Evolutionary conservation across 2,329 filamentous ascomycete genomes (phyloP).

Genomic region (Pyrenophora seminiperda): DNA sequence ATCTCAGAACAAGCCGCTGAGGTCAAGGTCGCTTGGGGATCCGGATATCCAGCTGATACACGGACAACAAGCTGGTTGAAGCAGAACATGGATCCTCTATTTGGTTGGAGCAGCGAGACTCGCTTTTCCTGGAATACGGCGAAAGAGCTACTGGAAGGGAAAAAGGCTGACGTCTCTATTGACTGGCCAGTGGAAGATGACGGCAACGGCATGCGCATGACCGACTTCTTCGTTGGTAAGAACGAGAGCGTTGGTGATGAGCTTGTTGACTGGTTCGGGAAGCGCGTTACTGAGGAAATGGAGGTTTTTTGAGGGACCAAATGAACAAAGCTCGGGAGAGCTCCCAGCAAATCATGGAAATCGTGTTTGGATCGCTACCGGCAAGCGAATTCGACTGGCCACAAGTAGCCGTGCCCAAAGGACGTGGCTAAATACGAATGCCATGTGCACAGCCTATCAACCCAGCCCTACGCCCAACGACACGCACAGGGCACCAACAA

Average conservation of each 20-base stretch:
- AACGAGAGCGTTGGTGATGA: conserved; percentile 64
- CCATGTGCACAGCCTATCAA: conserved; percentile 12
- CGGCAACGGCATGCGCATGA: conserved; percentile 68
- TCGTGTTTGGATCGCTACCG: background rate
- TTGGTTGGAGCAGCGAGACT: conserved; percentile 93
- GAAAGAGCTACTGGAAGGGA: conserved; percentile 88
- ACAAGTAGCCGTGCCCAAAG: background rate
- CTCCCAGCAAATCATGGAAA: background rate
- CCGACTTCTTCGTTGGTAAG: conserved; percentile 70
- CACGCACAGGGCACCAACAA: conserved; percentile 19
- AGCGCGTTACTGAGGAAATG: conserved; percentile 69
- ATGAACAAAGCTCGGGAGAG: too few relatives aligned
- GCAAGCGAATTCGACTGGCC: background rate
- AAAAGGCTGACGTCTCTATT: conserved; percentile 69
- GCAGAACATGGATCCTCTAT: conserved; percentile 85
- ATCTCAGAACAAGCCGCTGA: conserved; percentile 41
- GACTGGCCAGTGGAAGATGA: conserved; percentile 86
- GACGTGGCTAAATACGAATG: background rate
- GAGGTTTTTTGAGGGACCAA: conserved; percentile 65
- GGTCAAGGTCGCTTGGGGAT: conserved; percentile 71
- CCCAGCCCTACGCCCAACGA: conserved; percentile 17
- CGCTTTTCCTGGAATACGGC: conserved; percentile 95
- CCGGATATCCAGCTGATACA: conserved; percentile 88
- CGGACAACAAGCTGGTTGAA: conserved; percentile 82
- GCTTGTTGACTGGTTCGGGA: conserved; percentile 82